These are phyloP conservation scores for Tagetes patula DNA, from an alignment of 129 eudicot genomes.

Conservation along the genomic window DNA sequence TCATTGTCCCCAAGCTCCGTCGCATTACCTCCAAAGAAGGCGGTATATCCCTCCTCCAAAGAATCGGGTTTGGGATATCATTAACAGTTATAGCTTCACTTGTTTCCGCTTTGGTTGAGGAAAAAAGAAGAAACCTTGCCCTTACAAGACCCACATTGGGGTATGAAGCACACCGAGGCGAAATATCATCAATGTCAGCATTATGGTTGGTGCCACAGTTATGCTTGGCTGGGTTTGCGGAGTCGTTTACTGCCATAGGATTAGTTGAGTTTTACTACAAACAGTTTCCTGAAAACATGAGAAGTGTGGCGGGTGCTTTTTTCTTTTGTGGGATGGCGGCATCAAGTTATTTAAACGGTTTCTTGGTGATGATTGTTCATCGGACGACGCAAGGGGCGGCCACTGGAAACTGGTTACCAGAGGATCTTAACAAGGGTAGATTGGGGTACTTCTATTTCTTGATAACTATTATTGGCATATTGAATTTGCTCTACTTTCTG, in stretches of 20 bases:
- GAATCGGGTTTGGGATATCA: slow-evolving; percentile 67
- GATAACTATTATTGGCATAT: slow-evolving; percentile 40
- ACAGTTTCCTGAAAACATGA: slow-evolving; percentile 88
- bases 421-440: slow-evolving; percentile 76
- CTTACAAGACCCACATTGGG: slow-evolving; percentile 37
- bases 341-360: slow-evolving; percentile 53
- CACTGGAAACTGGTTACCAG: slow-evolving; percentile 73
- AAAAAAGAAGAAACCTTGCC: slow-evolving; percentile 47
- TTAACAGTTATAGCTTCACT: slow-evolving; percentile 41
- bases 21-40: slow-evolving; percentile 52
- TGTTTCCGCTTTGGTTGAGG: slow-evolving; percentile 53
- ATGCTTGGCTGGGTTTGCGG: slow-evolving; percentile 57
- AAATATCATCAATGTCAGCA: slow-evolving; percentile 61
- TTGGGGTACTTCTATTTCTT: slow-evolving; percentile 71
- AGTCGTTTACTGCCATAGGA: slow-evolving; percentile 62
- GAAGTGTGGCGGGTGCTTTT: slow-evolving; percentile 71
- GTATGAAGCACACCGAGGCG: slow-evolving; percentile 33
- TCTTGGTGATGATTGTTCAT: slow-evolving; percentile 53
- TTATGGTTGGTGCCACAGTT: slow-evolving; percentile 75
- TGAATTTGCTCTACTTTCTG: slow-evolving; percentile 56
- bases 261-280: slow-evolving; percentile 76
- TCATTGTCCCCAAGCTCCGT: slow-evolving; percentile 56
- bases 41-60: slow-evolving; percentile 72
- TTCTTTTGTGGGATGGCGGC: slow-evolving; percentile 60
- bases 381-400: slow-evolving; percentile 37